phyloP scores from a whole-genome alignment of 2,329 filamentous ascomycete species.

The Calonectria pseudoturangicola region DNA sequence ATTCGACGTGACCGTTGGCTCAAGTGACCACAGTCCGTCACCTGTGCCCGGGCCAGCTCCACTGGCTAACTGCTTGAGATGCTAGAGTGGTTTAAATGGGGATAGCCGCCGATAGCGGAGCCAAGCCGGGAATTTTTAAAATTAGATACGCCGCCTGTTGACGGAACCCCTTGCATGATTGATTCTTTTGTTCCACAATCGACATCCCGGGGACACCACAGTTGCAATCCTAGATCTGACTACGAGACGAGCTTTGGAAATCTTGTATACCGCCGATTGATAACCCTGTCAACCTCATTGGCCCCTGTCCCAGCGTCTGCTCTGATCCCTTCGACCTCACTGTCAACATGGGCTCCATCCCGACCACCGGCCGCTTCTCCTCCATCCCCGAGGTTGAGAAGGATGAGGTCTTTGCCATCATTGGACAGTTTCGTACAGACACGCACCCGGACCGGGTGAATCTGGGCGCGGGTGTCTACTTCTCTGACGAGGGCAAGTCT shows the following conservation, averaged over 20 bases:
- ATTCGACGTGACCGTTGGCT: constrained; percentile 7
- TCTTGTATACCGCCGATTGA: background rate
- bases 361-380: constrained; percentile 27
- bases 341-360: constrained; percentile 31
- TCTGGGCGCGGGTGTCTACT: constrained; percentile 50
- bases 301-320: background rate
- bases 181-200: constrained; percentile 11
- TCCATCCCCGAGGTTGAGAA: constrained; percentile 34
- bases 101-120: constrained; percentile 28
- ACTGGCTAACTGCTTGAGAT: constrained; percentile 8
- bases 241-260: background rate
- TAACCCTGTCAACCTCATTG: background rate
- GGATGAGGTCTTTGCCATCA: constrained; percentile 40
- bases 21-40: background rate
- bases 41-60: constrained; percentile 12
- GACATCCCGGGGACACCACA: background rate
- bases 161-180: constrained; percentile 21
- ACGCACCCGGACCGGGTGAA: constrained; percentile 48
- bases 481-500: constrained; percentile 51
- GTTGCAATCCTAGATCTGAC: background rate
- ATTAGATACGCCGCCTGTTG: constrained; percentile 10
- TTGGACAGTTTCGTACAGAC: constrained; percentile 41
- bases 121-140: constrained; percentile 15
- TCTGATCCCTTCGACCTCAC: background rate
- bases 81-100: constrained; percentile 15